A percentile compares a stretch with the other conserved stretches of the same genome.
phyloP scores from a whole-genome alignment of 257 asterid genomes.

The Solanum tacnaense region DNA sequence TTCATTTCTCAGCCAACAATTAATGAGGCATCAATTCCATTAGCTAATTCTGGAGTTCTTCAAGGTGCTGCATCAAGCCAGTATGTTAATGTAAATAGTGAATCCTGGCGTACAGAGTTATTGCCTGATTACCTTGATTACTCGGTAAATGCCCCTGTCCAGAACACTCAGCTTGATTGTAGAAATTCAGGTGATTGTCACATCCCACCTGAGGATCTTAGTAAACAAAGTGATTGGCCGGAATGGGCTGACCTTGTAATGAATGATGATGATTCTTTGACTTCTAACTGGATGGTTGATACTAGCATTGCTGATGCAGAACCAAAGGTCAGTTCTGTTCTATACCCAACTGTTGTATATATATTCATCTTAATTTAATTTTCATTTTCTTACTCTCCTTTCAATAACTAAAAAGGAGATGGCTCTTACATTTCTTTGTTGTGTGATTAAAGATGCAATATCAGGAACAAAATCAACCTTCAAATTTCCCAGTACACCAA shows the following conservation, averaged over 20 bases:
- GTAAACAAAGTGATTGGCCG: constrained; percentile 50
- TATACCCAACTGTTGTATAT: background rate
- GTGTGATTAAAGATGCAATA: constrained; percentile 18
- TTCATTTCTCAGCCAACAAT: constrained; percentile 46
- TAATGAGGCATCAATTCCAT: constrained; percentile 29
- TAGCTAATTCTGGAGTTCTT: constrained; percentile 36
- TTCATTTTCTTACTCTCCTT: background rate
- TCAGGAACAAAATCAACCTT: constrained; percentile 28
- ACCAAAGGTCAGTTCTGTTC: constrained; percentile 22
- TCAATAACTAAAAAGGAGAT: background rate
- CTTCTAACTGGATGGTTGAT: constrained; percentile 56
- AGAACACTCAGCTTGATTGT: constrained; percentile 29
- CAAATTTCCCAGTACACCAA: constrained; percentile 32
- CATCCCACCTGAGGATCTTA: background rate
- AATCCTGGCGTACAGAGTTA: constrained; percentile 45
- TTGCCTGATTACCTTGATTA: constrained; percentile 42
- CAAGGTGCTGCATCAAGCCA: constrained; percentile 47
- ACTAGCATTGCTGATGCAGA: constrained; percentile 33
- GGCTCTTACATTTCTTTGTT: background rate
- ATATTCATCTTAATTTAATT: background rate
- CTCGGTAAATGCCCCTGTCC: constrained; percentile 32
- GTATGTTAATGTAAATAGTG: constrained; percentile 20
- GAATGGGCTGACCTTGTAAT: constrained; percentile 69
- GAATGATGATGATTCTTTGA: constrained; percentile 37
- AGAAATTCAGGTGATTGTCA: constrained; percentile 5